Evolutionary conservation across 2,329 filamentous ascomycete species (phyloP).

Genomic region (Colletotrichum godetiae): DNA sequence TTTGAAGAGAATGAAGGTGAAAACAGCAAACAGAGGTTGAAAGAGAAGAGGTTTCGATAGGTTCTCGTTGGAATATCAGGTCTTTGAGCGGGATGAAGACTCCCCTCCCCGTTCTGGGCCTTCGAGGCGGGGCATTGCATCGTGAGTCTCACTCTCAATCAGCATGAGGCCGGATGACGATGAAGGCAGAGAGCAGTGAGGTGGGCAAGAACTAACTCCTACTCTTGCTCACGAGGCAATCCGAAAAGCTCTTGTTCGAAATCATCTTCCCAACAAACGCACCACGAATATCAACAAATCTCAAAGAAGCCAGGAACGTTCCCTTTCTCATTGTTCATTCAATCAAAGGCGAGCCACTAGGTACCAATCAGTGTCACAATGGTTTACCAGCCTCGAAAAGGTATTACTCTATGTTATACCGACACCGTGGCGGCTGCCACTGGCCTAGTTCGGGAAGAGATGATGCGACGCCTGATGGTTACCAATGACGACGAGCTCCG

Average conservation of each 20-base stretch:
- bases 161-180: accelerated
- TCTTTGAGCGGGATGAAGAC: no score
- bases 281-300: background rate
- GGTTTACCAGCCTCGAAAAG: background rate
- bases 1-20: no score
- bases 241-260: background rate
- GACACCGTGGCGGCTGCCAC: no score
- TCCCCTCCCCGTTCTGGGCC: background rate
- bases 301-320: background rate
- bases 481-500: no score
- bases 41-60: background rate
- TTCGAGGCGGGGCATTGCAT: background rate
- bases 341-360: background rate
- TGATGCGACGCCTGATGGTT: no score
- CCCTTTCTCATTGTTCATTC: background rate
- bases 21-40: no score
- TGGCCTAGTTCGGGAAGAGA: no score
- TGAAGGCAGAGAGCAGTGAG: background rate
- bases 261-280: background rate
- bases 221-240: background rate
- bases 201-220: background rate
- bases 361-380: background rate
- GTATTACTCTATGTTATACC: no score
- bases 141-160: background rate
- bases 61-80: background rate